These are phyloP conservation scores for Sphaerulina vaccinii DNA, from an alignment of 2,329 filamentous ascomycete species.

Conservation along the genomic window DNA sequence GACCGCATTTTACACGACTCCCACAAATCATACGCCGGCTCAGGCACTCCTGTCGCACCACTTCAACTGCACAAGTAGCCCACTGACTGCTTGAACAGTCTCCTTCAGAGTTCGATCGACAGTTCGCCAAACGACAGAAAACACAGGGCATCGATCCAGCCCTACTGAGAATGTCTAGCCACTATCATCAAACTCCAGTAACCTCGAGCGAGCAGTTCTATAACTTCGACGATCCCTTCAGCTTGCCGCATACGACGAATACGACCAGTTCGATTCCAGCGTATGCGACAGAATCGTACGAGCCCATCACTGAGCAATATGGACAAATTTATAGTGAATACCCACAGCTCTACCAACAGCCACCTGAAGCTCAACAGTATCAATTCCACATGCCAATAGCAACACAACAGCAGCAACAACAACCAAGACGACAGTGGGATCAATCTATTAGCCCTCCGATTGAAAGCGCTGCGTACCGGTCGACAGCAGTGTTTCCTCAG, in stretches of 20 bases:
- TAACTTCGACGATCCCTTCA: constrained; percentile 13
- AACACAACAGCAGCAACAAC: constrained; percentile 5
- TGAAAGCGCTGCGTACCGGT: background rate
- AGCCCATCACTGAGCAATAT: constrained; percentile 7
- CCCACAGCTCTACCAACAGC: constrained; percentile 13
- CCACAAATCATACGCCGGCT: background rate
- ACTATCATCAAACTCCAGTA: constrained; percentile 19
- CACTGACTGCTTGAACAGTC: constrained; percentile 11
- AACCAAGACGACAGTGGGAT: constrained; percentile 11
- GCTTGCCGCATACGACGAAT: constrained; percentile 11
- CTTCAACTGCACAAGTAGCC: background rate
- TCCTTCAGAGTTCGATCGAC: constrained; percentile 3
- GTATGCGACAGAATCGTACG: constrained; percentile 10
- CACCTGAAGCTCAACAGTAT: constrained; percentile 16
- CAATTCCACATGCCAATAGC: constrained; percentile 7
- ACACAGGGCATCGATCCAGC: constrained; percentile 7
- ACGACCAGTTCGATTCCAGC: constrained; percentile 10
- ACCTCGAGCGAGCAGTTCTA: constrained; percentile 20
- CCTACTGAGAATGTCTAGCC: constrained; percentile 23
- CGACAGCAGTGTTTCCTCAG: constrained; percentile 1
- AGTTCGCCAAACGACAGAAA: constrained; percentile 10
- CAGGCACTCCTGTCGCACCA: background rate
- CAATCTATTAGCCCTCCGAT: constrained; percentile 15
- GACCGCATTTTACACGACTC: background rate
- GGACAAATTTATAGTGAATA: constrained; percentile 5